Evolutionary conservation across 1,284 basidiomycete species (phyloP).

Genomic region (Rhodotorula sp.): DNA sequence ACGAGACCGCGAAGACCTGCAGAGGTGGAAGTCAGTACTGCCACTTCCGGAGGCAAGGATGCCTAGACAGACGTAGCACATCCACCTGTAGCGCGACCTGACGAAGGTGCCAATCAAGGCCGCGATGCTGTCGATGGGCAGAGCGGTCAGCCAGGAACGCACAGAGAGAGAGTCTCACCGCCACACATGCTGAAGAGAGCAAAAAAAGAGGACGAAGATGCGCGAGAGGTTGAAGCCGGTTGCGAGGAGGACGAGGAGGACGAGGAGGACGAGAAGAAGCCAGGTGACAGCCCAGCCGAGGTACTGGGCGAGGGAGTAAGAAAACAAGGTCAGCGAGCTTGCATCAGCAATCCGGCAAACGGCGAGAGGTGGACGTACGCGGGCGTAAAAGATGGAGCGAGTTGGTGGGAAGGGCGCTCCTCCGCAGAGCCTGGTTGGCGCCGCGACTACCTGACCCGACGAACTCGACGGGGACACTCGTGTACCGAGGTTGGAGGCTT

Average conservation of each 20-base stretch:
- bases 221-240: slow-evolving; percentile 59
- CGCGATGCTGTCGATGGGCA: not conserved
- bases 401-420: slow-evolving; percentile 9
- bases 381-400: slow-evolving; percentile 10
- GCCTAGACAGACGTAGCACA: not conserved
- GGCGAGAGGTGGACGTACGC: not conserved
- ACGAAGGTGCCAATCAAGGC: not conserved
- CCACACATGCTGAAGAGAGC: slow-evolving; percentile 39
- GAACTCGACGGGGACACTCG: slow-evolving; percentile 11
- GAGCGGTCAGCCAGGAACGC: not conserved
- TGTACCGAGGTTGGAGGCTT: slow-evolving; percentile 12
- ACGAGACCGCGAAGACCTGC: not conserved
- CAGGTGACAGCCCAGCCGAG: slow-evolving; percentile 61
- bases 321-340: too few relatives aligned
- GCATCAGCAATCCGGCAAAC: too few relatives aligned
- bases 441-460: slow-evolving; percentile 6
- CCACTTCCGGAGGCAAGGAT: not conserved
- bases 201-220: slow-evolving; percentile 59
- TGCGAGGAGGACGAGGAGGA: slow-evolving; percentile 58
- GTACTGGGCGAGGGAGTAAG: too few relatives aligned
- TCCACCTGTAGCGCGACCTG: slow-evolving; percentile 8
- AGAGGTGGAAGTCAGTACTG: not conserved
- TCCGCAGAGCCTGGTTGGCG: not conserved
- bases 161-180: accelerated
- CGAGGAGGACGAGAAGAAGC: slow-evolving; percentile 58